Conservation (phyloP, 2,329 filamentous ascomycete genomes). For the Elsinoe batatas region DNA sequence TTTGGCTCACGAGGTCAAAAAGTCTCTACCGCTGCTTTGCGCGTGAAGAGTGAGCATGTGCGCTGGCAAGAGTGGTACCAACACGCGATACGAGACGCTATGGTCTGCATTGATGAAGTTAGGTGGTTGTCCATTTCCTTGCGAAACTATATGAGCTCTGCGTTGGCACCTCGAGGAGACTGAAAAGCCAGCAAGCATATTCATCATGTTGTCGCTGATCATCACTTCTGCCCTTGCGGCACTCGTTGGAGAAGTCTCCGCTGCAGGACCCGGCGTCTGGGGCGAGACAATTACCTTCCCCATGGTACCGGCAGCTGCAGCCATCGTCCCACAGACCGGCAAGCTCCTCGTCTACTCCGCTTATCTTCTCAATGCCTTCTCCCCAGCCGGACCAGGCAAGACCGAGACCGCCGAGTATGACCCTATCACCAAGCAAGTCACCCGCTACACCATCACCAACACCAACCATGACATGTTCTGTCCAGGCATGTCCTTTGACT, state of each 20-base stretch:
- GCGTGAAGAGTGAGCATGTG: not conserved
- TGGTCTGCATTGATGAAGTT: not conserved
- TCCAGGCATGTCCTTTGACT: constrained; percentile 44
- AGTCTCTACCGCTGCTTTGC: not conserved
- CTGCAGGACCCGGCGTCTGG: constrained; percentile 14
- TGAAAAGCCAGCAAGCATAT: not conserved
- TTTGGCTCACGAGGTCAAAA: constrained; percentile 1
- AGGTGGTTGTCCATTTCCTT: not conserved
- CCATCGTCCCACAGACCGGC: constrained; percentile 13
- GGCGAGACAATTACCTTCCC: constrained; percentile 17
- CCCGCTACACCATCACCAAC: constrained; percentile 23
- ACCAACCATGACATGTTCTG: constrained; percentile 48
- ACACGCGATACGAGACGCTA: not conserved
- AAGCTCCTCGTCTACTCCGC: constrained; percentile 16
- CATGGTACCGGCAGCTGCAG: constrained; percentile 16
- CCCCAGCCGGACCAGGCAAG: not conserved
- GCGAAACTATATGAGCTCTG: not conserved
- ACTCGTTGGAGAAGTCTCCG: not conserved
- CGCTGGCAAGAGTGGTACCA: not conserved
- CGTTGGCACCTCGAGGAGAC: too few species aligned
- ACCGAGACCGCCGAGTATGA: constrained; percentile 12
- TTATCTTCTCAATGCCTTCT: constrained; percentile 12
- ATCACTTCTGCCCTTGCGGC: not conserved
- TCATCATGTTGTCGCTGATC: not conserved
- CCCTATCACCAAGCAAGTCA: constrained; percentile 2